These are phyloP conservation scores for Xenoacremonium recifei DNA, from an alignment of 2,329 filamentous ascomycete genomes.

Conservation along the genomic window DNA sequence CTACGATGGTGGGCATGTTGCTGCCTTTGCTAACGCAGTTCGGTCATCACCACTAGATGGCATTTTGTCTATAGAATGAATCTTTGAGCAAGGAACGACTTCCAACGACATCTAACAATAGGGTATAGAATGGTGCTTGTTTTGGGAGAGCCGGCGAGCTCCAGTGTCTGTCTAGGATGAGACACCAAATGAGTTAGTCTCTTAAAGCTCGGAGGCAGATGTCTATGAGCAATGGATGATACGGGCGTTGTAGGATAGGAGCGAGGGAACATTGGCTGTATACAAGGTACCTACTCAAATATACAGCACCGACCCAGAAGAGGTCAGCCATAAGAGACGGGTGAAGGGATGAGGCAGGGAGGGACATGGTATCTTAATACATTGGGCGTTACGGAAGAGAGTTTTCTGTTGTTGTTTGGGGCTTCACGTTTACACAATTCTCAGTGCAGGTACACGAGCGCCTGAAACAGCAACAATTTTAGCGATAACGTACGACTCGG, in stretches of 20 bases:
- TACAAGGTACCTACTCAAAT: no score
- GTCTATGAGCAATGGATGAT: constrained; percentile 6
- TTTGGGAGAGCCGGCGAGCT: constrained; percentile 23
- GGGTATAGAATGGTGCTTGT: constrained; percentile 15
- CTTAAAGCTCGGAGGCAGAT: constrained; percentile 5
- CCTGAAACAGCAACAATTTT: no score
- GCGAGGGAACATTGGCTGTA: constrained; percentile 7
- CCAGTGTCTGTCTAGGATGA: constrained; percentile 8
- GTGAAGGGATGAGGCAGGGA: no score
- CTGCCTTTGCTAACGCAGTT: constrained; percentile 75
- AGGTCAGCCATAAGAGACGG: no score
- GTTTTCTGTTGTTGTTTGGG: no score
- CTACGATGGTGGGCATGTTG: constrained; percentile 74
- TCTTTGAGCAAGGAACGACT: neutral
- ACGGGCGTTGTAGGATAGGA: constrained; percentile 14
- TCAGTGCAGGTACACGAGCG: no score
- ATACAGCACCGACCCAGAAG: no score
- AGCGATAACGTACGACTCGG: no score
- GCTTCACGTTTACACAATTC: no score
- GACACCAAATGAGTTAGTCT: constrained; percentile 14
- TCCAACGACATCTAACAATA: neutral
- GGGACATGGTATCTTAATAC: no score
- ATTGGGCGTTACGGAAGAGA: no score
- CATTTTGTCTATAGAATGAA: constrained; percentile 5
- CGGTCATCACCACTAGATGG: constrained; percentile 64